These are phyloP conservation scores for Lotmaria passim DNA, from an alignment of 208 protist species.

Conservation along the genomic window DNA sequence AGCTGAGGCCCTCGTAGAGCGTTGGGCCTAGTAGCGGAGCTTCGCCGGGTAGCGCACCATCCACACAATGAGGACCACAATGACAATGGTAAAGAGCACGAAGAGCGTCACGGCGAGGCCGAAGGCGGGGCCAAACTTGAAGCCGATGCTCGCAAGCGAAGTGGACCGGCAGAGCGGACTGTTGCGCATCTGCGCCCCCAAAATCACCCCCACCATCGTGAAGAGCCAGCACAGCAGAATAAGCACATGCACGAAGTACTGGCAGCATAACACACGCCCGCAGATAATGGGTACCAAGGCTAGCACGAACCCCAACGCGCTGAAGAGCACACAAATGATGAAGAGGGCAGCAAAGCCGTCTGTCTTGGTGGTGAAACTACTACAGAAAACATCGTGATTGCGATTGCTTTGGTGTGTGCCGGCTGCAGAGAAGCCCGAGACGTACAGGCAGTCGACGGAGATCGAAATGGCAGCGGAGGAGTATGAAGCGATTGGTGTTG, in stretches of 20 bases:
- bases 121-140: slow-evolving; percentile 47
- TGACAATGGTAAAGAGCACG: slow-evolving; percentile 26
- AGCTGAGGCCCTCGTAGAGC: neutral
- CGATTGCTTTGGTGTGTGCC: slow-evolving; percentile 13
- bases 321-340: slow-evolving; percentile 25
- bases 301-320: slow-evolving; percentile 13
- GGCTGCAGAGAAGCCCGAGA: slow-evolving; percentile 1
- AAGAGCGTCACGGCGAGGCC: slow-evolving; percentile 39
- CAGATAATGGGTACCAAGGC: slow-evolving; percentile 35
- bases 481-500: slow-evolving; percentile 27
- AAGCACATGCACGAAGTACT: slow-evolving; percentile 36
- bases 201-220: slow-evolving; percentile 34
- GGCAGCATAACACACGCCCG: slow-evolving; percentile 37
- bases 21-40: slow-evolving; percentile 23
- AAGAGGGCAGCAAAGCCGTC: slow-evolving; percentile 24
- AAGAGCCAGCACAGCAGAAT: slow-evolving; percentile 33
- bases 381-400: slow-evolving; percentile 33
- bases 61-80: slow-evolving; percentile 33
- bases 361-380: slow-evolving; percentile 16
- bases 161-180: slow-evolving; percentile 24
- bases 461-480: slow-evolving; percentile 17
- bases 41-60: slow-evolving; percentile 15
- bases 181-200: slow-evolving; percentile 21
- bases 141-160: slow-evolving; percentile 42
- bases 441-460: slow-evolving; percentile 8